Evolutionary conservation across 139 green algal species (phyloP).

Genomic region (Monoraphidium neglectum): DNA sequence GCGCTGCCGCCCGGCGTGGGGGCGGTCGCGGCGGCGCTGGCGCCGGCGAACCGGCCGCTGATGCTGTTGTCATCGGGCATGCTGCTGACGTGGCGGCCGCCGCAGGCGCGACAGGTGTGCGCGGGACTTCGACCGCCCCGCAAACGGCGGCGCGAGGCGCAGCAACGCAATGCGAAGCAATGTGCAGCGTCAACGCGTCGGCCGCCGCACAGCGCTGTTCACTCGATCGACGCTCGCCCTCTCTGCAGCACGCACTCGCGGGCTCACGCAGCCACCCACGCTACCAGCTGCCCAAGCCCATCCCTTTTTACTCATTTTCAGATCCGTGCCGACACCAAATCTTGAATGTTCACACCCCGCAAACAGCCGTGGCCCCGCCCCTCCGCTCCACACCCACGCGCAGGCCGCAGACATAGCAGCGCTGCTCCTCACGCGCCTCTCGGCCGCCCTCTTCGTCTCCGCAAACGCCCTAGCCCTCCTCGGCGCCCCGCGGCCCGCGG

Average conservation of each 20-base stretch:
- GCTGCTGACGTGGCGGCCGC: conserved; percentile 11
- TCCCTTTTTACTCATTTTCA: neutral
- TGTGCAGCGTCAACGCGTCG: too few relatives aligned
- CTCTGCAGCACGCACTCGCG: neutral
- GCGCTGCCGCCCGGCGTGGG: conserved; percentile 29
- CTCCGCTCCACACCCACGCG: neutral
- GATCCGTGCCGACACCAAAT: neutral
- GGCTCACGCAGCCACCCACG: too few relatives aligned
- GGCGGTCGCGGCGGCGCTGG: conserved; percentile 29
- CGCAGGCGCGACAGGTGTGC: conserved; percentile 10
- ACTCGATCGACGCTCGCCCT: too few relatives aligned
- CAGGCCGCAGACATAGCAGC: conserved; percentile 27
- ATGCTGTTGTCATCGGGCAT: conserved; percentile 51
- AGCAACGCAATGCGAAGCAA: too few relatives aligned
- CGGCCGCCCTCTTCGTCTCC: conserved; percentile 32
- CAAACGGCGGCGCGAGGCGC: too few relatives aligned
- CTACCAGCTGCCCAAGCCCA: neutral
- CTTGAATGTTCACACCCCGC: neutral
- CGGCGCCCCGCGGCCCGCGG: neutral
- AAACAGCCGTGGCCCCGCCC: too few relatives aligned
- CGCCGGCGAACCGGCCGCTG: conserved; percentile 39
- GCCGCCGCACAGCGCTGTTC: too few relatives aligned
- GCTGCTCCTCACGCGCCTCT: conserved; percentile 26
- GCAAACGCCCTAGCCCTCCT: conserved; percentile 24
- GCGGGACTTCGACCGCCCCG: too few relatives aligned